Evolutionary conservation across 306 rosid genomes (phyloP).

Genomic region (Coriaria nepalensis): DNA sequence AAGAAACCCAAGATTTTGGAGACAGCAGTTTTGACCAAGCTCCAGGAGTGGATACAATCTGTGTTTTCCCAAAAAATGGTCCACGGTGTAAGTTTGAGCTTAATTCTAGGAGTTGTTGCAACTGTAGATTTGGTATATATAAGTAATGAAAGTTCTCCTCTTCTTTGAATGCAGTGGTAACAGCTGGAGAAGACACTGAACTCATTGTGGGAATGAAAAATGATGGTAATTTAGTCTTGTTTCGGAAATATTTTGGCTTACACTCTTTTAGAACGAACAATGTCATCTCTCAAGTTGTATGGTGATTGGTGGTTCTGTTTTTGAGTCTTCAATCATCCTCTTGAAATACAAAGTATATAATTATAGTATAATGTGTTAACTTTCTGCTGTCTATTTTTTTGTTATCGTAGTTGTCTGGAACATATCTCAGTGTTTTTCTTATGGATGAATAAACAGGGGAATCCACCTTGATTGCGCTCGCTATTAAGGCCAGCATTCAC

Average conservation of each 20-base stretch:
- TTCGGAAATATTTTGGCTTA: not conserved
- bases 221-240: slow-evolving; percentile 43
- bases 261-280: not conserved
- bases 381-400: not conserved
- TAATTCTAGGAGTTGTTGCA: slow-evolving; percentile 1
- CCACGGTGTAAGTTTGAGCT: slow-evolving; percentile 39
- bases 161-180: slow-evolving; percentile 44
- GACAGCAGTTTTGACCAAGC: slow-evolving; percentile 50
- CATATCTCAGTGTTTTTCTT: slow-evolving; percentile 21
- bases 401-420: not conserved
- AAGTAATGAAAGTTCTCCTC: slow-evolving; percentile 4
- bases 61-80: slow-evolving; percentile 62
- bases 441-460: slow-evolving; percentile 50
- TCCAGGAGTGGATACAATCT: slow-evolving; percentile 61
- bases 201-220: slow-evolving; percentile 75
- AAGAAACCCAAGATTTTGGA: slow-evolving; percentile 56
- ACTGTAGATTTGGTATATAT: not conserved
- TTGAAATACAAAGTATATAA: no score
- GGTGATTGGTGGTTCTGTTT: no score
- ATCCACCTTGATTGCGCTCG: slow-evolving; percentile 53
- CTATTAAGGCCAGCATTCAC: slow-evolving; percentile 78
- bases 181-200: slow-evolving; percentile 81
- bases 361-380: not conserved
- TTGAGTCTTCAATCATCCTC: no score
- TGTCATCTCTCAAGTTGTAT: no score